Conservation (phyloP, 2,329 filamentous ascomycete species). For the Tolypocladium guangdongense region DNA sequence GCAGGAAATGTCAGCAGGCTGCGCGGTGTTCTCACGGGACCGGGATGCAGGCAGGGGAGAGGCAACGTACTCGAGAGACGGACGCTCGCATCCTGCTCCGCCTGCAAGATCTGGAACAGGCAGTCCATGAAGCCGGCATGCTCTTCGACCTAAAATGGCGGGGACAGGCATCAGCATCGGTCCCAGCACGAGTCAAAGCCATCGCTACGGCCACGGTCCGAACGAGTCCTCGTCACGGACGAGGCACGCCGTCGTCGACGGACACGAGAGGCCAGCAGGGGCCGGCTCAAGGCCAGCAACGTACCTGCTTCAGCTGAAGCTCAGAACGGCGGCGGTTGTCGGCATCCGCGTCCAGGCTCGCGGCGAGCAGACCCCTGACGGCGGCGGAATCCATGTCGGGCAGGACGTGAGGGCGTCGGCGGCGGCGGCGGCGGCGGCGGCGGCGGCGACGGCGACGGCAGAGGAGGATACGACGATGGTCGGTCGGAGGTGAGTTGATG, state of each 20-base stretch:
- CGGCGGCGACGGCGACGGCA: too few relatives aligned
- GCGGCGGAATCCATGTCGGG: constrained; percentile 59
- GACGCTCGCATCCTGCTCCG: constrained; percentile 74
- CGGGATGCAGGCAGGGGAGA: constrained; percentile 4
- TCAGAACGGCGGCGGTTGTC: constrained; percentile 68
- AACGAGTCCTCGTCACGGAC: background rate
- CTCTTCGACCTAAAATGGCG: constrained; percentile 62
- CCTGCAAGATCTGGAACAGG: constrained; percentile 80
- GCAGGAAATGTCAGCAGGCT: constrained; percentile 6
- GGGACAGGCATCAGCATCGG: constrained; percentile 1
- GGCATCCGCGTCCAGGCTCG: constrained; percentile 64
- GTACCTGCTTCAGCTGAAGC: constrained; percentile 71
- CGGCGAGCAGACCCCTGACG: constrained; percentile 65
- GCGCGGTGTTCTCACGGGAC: background rate
- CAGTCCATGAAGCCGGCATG: constrained; percentile 84
- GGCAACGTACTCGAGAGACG: constrained; percentile 70
- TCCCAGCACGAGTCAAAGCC: background rate
- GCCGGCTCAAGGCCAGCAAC: constrained; percentile 14
- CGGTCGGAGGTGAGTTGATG: constrained; percentile 1
- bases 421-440: background rate
- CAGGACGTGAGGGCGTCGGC: background rate
- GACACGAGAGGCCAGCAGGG: background rate
- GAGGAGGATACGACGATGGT: background rate
- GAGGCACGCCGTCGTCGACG: background rate
- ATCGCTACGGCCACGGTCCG: background rate